Evolutionary conservation across 2,329 filamentous ascomycete species (phyloP), one percentile per base, ranked within the genome.

Genomic region (Pyrenophora seminiperda): DNA sequence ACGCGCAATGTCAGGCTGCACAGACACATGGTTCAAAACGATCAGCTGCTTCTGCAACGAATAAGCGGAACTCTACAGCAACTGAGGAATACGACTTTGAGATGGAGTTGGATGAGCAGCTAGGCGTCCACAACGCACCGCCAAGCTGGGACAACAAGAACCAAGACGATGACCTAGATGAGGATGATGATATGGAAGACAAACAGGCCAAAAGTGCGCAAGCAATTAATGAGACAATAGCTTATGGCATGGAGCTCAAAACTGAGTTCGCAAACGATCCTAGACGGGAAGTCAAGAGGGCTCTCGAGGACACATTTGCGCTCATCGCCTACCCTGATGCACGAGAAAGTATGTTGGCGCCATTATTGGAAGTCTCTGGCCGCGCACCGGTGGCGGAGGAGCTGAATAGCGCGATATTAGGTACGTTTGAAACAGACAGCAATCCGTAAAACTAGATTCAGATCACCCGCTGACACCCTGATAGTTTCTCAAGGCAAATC

Each of bases 401-500:
- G 72, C 79, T 99, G 48, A 97, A 97, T 73, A 90, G 90, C 53
- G 92, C 91, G 38, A 96, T 99, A 63, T 74, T 99, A 53, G 85
- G 91, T 96, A 66, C 36, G 61, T 68, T 17, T 15, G 13, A 13
- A 9, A 22, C n/a, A 4, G 5, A 17, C 20, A 7, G 20, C 20
- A 22, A 22, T 4, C 20, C 20, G 20, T 22, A 4, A 13, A 11
- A 3, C 24, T 27, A 11, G 9, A 29, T n/a, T 36, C 20, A 13
- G 4, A 13, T 18, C 5, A 20, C 11, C 19, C n/a, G n/a, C 22
- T 20, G 3, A 37, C 40, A 5, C 27, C 3, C 7, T 5, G 15
- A 15, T 63, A 97, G 93, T 91, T 33, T 95, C 90, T 0, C 80
- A 97, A 2, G 94, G 94, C 41, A 95, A 96, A 75, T 93, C 91